Evolutionary conservation across 2,329 filamentous ascomycete genomes (phyloP), one percentile per base, ranked within the genome.

Genomic region (Hypoxylon sp.): DNA sequence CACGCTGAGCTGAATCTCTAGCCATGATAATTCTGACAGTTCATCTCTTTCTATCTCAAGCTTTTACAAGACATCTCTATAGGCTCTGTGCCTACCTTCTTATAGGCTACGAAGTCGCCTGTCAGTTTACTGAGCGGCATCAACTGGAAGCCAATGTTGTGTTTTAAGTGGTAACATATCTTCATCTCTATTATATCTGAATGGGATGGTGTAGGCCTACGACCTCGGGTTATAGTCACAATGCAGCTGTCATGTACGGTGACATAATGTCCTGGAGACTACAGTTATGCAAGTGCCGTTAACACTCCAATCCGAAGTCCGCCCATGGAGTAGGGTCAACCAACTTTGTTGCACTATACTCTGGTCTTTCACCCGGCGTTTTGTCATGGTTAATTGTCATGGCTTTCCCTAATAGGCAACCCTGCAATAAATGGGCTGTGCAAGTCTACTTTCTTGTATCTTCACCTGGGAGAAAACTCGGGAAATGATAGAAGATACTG

Each of bases 241-340:
- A 24, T 49, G 48, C 33, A 57, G 8, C 38, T 56, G 9, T 9
- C 16, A 53, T 59, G 65, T 59, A 59, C 30, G 49, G 58, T 67
- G 65, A 65, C 53, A 67, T 64, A 67, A 62, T 50, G 32, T 49
- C 54, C 22, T 48, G 22, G 59, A 55, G 42, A 22, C 28, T 26
- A n/a, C n/a, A n/a, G n/a, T n/a, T n/a, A 61, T 62, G 65, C 55
- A 61, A 67, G 56, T 67, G 50, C 61, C 57, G 61, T 65, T 65
- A 50, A 57, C 11, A 24, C 22, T 30, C 30, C 26, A 20, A 40
- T 49, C 49, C 28, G 38, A 56, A 14, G 26, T 9, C 16, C 20
- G 51, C 45, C 50, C 64, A 52, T 38, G 38, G 38, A 56, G 44
- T 16, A 66, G 61, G 57, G 49, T 45, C 45, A 36, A 54, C 18